These are phyloP conservation scores for Penicillium brevicompactum DNA, from an alignment of 2,329 filamentous ascomycete species.

Conservation along the genomic window DNA sequence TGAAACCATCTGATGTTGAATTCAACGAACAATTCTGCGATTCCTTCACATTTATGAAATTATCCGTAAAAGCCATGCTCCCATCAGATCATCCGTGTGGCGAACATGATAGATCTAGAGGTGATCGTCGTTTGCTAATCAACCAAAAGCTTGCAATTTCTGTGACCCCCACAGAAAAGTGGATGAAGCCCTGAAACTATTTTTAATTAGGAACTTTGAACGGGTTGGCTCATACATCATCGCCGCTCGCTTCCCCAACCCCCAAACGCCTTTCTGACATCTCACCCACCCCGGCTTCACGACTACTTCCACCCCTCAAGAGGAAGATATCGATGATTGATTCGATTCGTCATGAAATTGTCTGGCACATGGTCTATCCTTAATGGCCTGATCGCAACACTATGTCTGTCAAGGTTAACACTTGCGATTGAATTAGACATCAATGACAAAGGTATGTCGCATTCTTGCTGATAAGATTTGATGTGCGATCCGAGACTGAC, in stretches of 20 bases:
- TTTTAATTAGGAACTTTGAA: constrained; percentile 5
- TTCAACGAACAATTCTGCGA: neutral
- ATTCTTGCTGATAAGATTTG: neutral
- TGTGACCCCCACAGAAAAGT: constrained; percentile 5
- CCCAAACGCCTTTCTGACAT: constrained; percentile 2
- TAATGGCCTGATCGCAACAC: constrained; percentile 6
- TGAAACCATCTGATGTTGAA: neutral
- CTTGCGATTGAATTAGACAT: constrained; percentile 26
- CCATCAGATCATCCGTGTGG: neutral
- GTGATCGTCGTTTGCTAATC: constrained; percentile 5
- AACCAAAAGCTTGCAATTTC: constrained; percentile 10
- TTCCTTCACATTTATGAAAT: too few species aligned
- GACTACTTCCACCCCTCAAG: neutral
- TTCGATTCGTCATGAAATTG: constrained; percentile 6
- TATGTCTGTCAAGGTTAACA: constrained; percentile 5
- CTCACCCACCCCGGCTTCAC: neutral
- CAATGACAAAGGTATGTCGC: constrained; percentile 23
- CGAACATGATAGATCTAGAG: constrained; percentile 7
- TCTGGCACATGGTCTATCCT: constrained; percentile 10
- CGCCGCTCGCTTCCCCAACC: constrained; percentile 1
- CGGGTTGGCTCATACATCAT: constrained; percentile 4
- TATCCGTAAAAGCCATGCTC: neutral
- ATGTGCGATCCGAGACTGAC: neutral
- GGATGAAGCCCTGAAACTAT: constrained; percentile 11
- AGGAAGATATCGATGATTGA: constrained; percentile 6